phyloP scores from a whole-genome alignment of 176 grass and related monocot genomes.

The Avena atlantica region DNA sequence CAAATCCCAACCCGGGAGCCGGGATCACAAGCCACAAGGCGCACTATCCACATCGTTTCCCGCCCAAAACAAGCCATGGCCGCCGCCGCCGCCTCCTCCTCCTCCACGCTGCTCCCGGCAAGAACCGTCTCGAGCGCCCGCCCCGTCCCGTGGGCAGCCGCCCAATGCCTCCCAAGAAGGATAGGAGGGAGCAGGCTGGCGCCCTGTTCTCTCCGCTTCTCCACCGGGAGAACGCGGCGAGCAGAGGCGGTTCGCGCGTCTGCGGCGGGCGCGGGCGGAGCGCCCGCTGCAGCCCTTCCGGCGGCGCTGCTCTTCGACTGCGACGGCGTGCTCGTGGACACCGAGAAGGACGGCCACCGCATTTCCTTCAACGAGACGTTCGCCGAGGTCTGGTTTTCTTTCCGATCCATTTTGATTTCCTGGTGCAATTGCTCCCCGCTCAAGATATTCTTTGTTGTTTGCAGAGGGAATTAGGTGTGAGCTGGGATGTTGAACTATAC shows the following conservation, averaged over 20 bases:
- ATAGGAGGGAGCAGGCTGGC: not conserved
- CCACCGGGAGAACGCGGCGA: not conserved
- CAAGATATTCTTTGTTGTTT: constrained; percentile 31
- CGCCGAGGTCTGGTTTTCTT: constrained; percentile 57
- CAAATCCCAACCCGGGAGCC: constrained; percentile 1
- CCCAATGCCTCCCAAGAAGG: constrained; percentile 6
- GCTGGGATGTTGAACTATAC: constrained; percentile 85
- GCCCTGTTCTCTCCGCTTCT: not conserved
- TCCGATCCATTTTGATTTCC: constrained; percentile 13
- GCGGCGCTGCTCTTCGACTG: constrained; percentile 89
- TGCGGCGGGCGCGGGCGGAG: not conserved
- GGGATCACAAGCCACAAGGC: constrained; percentile 5
- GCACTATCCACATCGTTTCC: constrained; percentile 38
- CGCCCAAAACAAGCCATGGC: constrained; percentile 21
- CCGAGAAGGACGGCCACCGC: constrained; percentile 93
- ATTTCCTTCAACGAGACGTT: constrained; percentile 98
- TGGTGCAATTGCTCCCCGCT: not conserved
- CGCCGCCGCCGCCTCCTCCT: not conserved
- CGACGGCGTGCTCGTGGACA: constrained; percentile 96
- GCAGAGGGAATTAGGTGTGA: constrained; percentile 88
- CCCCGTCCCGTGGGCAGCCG: not conserved
- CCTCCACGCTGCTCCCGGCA: constrained; percentile 27
- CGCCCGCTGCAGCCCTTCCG: constrained; percentile 43
- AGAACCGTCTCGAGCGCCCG: constrained; percentile 10
- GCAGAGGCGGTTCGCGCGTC: not conserved